Conservation (phyloP, 495 filamentous ascomycete genomes). For the Amphirosellinia nigrospora region DNA sequence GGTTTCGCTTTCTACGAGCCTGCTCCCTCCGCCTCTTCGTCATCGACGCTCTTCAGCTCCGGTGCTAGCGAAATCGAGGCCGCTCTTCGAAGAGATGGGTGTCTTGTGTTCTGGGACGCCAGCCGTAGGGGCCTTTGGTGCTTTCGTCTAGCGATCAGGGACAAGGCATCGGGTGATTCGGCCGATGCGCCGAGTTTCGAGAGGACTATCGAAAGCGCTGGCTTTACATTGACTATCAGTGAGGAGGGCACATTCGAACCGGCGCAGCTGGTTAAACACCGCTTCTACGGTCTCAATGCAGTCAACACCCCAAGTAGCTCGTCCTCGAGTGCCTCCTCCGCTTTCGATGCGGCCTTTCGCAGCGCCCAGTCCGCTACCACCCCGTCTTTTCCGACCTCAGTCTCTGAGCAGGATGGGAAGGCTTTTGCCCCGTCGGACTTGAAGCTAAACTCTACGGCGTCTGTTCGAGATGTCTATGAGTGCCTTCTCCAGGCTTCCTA, state of each 20-base stretch:
- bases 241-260: constrained; percentile 56
- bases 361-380: constrained; percentile 41
- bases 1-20: constrained; percentile 56
- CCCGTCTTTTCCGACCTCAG: constrained; percentile 30
- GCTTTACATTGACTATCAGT: constrained; percentile 46
- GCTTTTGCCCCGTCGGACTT: constrained; percentile 32
- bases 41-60: constrained; percentile 46
- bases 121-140: constrained; percentile 57
- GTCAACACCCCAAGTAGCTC: constrained; percentile 55
- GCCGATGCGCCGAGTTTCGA: constrained; percentile 39
- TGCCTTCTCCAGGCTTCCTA: constrained; percentile 52
- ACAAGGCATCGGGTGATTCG: constrained; percentile 32
- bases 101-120: constrained; percentile 56
- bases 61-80: constrained; percentile 52
- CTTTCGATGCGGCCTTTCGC: constrained; percentile 46
- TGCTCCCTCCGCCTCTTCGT: constrained; percentile 37
- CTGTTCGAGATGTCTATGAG: constrained; percentile 46
- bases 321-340: constrained; percentile 48
- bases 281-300: constrained; percentile 42
- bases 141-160: constrained; percentile 50
- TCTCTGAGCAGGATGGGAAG: constrained; percentile 34
- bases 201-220: constrained; percentile 45
- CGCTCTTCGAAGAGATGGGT: constrained; percentile 54
- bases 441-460: constrained; percentile 35
- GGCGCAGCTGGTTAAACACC: constrained; percentile 49